A percentile compares a stretch with the other conserved stretches of the same genome.
These are phyloP conservation scores for Sporisorium sorghi DNA, from an alignment of 1,284 basidiomycete species.

Conservation along the genomic window DNA sequence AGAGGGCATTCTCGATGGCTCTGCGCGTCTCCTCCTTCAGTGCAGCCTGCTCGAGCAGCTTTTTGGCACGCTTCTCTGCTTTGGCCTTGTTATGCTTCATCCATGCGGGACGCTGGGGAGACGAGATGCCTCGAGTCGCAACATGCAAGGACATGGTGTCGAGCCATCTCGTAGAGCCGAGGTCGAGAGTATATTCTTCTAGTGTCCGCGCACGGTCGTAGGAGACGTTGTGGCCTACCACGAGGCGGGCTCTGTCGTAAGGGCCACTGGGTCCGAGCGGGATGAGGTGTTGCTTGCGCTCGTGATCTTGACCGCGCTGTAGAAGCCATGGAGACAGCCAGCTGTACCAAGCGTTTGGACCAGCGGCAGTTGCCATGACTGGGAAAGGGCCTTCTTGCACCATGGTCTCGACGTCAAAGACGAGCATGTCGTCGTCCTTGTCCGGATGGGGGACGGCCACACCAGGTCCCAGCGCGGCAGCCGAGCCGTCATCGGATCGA, in stretches of 20 bases:
- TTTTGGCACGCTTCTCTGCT: conserved; percentile 73
- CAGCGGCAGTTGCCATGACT: conserved; percentile 89
- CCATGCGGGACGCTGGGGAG: conserved; percentile 93
- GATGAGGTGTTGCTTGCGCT: conserved; percentile 79
- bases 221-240: conserved; percentile 94
- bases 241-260: conserved; percentile 72
- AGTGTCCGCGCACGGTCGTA: conserved; percentile 87
- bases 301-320: conserved; percentile 72
- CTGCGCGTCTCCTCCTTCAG: conserved; percentile 68
- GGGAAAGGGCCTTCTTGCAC: conserved; percentile 83
- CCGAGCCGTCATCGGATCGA: conserved; percentile 65
- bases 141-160: conserved; percentile 97
- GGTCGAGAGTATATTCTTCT: conserved; percentile 84
- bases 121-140: conserved; percentile 92
- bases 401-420: conserved; percentile 95
- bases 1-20: conserved; percentile 51
- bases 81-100: conserved; percentile 79
- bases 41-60: conserved; percentile 64
- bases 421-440: conserved; percentile 78
- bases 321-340: conserved; percentile 97
- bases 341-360: conserved; percentile 87
- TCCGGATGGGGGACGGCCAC: conserved; percentile 68
- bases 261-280: conserved; percentile 73
- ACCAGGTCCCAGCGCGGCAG: conserved; percentile 50
- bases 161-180: conserved; percentile 83